Evolutionary conservation across 768 basidiomycete species (phyloP), one percentile per base, ranked within the genome.

Genomic region (Auricularia heimuer): DNA sequence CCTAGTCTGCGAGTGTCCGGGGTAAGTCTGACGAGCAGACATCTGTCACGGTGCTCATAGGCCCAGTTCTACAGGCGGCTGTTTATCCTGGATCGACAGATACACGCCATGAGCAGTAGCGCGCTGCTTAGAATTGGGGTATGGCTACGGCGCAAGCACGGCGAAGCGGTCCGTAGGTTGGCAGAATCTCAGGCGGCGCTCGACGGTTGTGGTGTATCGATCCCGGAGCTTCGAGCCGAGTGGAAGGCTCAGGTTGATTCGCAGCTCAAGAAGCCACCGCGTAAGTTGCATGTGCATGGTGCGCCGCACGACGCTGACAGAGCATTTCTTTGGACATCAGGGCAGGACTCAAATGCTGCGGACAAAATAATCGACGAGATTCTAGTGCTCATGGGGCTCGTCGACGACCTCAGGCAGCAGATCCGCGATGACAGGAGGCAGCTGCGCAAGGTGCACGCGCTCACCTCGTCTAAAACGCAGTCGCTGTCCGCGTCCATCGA

Each of bases 1-100:
- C 45, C 65, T 16, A 16, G 33, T 44, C 36, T 65, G 12, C 39
- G 66, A 7, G 34, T 66, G 11, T 61, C 54, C 37, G 66, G 66
- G 29, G 66, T 67, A 56, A n/a, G 66, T 24, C 24, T 65, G 56
- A 29, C 18, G 7, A 3, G 16, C 18, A 34, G 7, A 10, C 21
- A 6, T 60, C 34, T 29, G 10, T 35, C 56, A 21, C 21, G 29
- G 4, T 11, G 34, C 24, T 60, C 7, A 60, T 34, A 29, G 7
- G 4, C 10, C 6, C 56, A 60, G 56, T 60, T 18, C 34, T 24
- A 60, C 56, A 18, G 56, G 4, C 24, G 44, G 10, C 4, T 35
- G 39, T 34, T 47, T 44, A 11, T 35, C 18, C 45, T 35, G 39
- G 36, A 63, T 63, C 33, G 16, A 10, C 33, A 63, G 51, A 21